Evolutionary conservation across 2,329 filamentous ascomycete genomes (phyloP).

Genomic region (Pestalotiopsis sp.): DNA sequence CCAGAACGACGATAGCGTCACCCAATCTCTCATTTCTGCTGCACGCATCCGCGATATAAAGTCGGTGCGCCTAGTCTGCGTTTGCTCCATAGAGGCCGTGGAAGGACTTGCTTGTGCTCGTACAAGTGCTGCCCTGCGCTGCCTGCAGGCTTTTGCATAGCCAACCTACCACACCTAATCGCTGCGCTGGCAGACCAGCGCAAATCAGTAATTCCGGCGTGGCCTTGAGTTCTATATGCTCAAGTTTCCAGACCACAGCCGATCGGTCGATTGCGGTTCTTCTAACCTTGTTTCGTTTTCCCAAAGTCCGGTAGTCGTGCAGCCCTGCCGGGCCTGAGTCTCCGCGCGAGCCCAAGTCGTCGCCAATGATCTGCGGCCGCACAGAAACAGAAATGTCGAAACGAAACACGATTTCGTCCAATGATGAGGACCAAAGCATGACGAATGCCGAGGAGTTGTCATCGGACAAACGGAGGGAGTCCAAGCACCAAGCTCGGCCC

Average conservation of each 20-base stretch:
- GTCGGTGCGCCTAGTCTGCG: no score
- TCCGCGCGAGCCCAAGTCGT: neutral
- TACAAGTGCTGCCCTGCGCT: neutral
- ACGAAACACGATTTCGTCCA: neutral
- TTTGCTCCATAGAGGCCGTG: neutral
- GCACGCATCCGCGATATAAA: neutral
- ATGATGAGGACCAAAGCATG: neutral
- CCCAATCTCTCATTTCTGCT: neutral
- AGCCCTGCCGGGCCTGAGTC: neutral
- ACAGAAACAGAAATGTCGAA: neutral
- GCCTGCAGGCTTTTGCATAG: neutral
- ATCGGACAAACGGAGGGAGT: neutral
- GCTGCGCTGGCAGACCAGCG: no score
- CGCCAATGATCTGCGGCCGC: neutral
- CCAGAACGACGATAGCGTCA: neutral
- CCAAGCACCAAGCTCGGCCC: no score
- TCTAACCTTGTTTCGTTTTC: neutral
- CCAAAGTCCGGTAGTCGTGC: neutral
- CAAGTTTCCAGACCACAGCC: neutral
- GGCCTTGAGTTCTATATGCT: neutral
- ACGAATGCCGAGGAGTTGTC: neutral
- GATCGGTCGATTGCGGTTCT: neutral
- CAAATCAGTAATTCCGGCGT: neutral
- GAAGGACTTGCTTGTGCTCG: neutral
- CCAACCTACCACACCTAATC: neutral